Conservation (phyloP, 257 asterid species). For the Ocimum tenuiflorum region DNA sequence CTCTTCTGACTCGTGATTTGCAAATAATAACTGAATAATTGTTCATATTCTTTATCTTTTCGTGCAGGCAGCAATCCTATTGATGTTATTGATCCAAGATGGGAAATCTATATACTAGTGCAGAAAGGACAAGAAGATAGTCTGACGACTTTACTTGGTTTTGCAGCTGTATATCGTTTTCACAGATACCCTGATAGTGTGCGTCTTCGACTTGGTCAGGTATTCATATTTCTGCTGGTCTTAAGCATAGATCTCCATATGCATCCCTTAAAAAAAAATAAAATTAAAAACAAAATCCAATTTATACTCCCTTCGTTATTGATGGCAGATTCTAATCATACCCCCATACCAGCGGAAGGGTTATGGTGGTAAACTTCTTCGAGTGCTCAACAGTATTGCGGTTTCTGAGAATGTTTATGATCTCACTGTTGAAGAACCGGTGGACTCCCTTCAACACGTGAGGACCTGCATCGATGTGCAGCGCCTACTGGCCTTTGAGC, state of each 20-base stretch:
- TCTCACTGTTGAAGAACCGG: slow-evolving; percentile 86
- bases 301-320: neutral
- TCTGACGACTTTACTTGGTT: slow-evolving; percentile 47
- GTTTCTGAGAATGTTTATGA: slow-evolving; percentile 62
- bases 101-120: slow-evolving; percentile 74
- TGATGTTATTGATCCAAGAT: slow-evolving; percentile 77
- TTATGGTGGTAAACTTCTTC: slow-evolving; percentile 58
- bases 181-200: slow-evolving; percentile 54
- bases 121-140: slow-evolving; percentile 39
- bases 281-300: neutral
- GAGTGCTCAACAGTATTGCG: slow-evolving; percentile 64
- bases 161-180: slow-evolving; percentile 86
- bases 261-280: neutral
- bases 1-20: slow-evolving; percentile 2
- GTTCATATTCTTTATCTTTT: slow-evolving; percentile 8
- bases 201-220: slow-evolving; percentile 97
- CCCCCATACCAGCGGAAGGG: slow-evolving; percentile 90
- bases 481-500: slow-evolving; percentile 58
- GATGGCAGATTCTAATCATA: slow-evolving; percentile 59
- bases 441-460: slow-evolving; percentile 78
- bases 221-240: slow-evolving; percentile 18
- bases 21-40: neutral
- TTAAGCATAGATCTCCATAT: neutral
- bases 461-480: slow-evolving; percentile 68
- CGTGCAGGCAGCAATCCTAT: slow-evolving; percentile 96